Conservation (phyloP, 345 rosid species). For the Dipteronia sinensis region DNA sequence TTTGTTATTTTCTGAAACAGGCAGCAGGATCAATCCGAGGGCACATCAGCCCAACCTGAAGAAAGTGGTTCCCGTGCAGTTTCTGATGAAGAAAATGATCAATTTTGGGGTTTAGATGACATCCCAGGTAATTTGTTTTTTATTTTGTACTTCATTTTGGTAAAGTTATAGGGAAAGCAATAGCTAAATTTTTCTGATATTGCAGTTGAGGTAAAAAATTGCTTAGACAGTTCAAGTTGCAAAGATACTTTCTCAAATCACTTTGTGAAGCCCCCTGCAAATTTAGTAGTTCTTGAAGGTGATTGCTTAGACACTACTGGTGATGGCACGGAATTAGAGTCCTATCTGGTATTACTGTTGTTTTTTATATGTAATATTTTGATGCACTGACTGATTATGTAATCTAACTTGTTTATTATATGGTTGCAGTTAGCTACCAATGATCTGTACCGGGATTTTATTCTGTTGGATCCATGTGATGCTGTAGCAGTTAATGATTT, state of each 20-base stretch:
- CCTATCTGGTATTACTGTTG: constrained; percentile 75
- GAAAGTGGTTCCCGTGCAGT: constrained; percentile 39
- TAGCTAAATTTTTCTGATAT: constrained; percentile 18
- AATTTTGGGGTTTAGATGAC: constrained; percentile 78
- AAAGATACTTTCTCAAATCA: constrained; percentile 55
- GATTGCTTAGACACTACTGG: constrained; percentile 81
- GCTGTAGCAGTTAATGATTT: constrained; percentile 58
- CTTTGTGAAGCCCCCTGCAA: constrained; percentile 90
- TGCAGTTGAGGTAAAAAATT: constrained; percentile 77
- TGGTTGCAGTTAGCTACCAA: constrained; percentile 78
- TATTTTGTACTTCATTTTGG: background rate
- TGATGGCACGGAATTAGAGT: constrained; percentile 81
- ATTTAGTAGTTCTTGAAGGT: constrained; percentile 92
- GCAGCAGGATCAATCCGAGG: constrained; percentile 61
- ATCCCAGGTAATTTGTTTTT: constrained; percentile 59
- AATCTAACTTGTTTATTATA: constrained; percentile 23
- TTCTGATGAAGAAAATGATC: constrained; percentile 63
- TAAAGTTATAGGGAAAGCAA: constrained; percentile 14
- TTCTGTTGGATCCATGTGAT: constrained; percentile 84
- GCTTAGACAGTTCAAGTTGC: constrained; percentile 61
- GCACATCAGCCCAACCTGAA: constrained; percentile 41
- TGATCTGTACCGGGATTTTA: constrained; percentile 82
- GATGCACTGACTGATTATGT: constrained; percentile 9
- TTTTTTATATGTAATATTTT: constrained; percentile 19
- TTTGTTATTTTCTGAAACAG: constrained; percentile 38